Percentiles rank a stretch among this genome's conserved stretches.
These are phyloP conservation scores for Apiotrichum montevideense DNA, from an alignment of 1,284 basidiomycete species.

Conservation along the genomic window DNA sequence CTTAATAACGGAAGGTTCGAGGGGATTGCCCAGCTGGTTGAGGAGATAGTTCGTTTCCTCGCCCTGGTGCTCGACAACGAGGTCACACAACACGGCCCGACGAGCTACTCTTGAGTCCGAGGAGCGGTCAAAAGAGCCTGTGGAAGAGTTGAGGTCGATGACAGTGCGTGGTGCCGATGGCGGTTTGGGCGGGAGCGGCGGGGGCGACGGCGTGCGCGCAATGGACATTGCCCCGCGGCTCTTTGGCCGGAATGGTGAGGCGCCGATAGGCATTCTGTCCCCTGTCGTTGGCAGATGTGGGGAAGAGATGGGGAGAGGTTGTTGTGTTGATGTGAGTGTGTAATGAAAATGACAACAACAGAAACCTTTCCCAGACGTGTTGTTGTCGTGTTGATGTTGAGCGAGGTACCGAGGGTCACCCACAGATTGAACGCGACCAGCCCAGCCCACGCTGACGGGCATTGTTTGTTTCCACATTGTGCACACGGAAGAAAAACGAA, in stretches of 20 bases:
- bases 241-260: constrained; percentile 15
- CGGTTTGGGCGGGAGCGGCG: constrained; percentile 10
- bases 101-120: constrained; percentile 27
- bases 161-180: background rate
- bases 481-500: too few species aligned
- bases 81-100: constrained; percentile 41
- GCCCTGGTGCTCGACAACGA: constrained; percentile 36
- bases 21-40: constrained; percentile 31
- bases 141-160: constrained; percentile 41
- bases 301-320: background rate
- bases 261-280: constrained; percentile 12
- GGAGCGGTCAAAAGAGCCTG: constrained; percentile 30
- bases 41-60: constrained; percentile 36
- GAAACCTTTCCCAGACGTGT: too few species aligned
- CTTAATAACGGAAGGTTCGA: constrained; percentile 19
- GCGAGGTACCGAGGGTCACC: too few species aligned
- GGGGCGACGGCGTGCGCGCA: constrained; percentile 6
- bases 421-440: too few species aligned
- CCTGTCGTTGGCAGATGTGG: background rate
- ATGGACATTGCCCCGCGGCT: constrained; percentile 5
- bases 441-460: too few species aligned
- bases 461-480: too few species aligned
- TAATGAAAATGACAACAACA: too few species aligned
- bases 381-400: too few species aligned
- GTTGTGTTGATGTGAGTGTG: background rate